Evolutionary conservation across 805 yeast species (phyloP), one percentile per base, ranked within the genome.

Genomic region (Candida mattraensis): DNA sequence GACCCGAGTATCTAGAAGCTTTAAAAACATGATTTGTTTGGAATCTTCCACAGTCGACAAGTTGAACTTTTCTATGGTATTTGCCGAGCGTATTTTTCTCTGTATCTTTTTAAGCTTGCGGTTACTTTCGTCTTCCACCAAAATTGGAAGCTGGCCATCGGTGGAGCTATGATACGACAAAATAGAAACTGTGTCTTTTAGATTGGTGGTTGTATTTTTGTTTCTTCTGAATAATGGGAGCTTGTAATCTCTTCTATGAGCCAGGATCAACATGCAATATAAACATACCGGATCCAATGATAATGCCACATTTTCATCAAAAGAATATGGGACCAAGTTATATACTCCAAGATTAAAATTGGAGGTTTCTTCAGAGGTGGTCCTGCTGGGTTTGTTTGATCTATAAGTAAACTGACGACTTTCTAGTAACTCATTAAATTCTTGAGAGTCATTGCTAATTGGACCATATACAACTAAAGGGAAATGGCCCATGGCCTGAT

Each of bases 261-360:
- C 68, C 22, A 80, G 52, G 0, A 72, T 50, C 16, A 80, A 55
- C 30, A 74, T 64, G 9, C 69, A 61, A 13, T 65, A 63, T 7
- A 78, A 54, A 31, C 84, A 74, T 10, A 70, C 51, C 0, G 87
- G 87, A 47, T 82, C 88, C 0, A 75, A 65, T 1, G 86, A 78
- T 1, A 74, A 47, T 12, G 57, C 44, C 1, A 54, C 46, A 7
- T 51, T 39, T 1, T 41, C 49, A 22, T 57, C 55, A 10, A 60
- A 61, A 2, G 54, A 39, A 28, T 58, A 58, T 6, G 60, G 53
- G 14, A 48, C 29, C 3, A 74, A 62, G 46, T 71, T 72, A 50
- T 75, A 78, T 1, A 77, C 79, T 1, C 79, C 83, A 14, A 81
- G 51, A 20, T 67, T 66, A 58, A 79, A 78, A n/a, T n/a, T n/a